Base-by-base conservation (phyloP, 495 filamentous ascomycete species). In the Monascus purpureus region DNA sequence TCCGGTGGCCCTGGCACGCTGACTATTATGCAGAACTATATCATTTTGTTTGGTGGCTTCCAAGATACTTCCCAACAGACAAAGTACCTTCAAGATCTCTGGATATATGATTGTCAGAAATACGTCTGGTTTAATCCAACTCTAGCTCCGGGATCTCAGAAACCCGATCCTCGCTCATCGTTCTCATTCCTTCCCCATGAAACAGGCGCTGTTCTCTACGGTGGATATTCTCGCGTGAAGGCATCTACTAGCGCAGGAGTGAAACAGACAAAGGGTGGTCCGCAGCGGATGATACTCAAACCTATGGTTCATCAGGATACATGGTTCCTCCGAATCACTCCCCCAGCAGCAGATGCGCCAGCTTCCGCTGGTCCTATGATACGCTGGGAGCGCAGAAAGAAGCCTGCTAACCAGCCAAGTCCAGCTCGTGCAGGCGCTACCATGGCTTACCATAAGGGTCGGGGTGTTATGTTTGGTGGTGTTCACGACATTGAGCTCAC, bases 1-100 rank as follows among this genome's bases (percentile, higher is more conserved):
- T 20, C 13, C 18, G 6, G 13, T 4, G 8, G 5, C 28, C 20
- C 16, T 8, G 29, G 2, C 9, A 24, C 19, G 26, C 39, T 45
- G 2, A 53, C 13, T 17, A 23, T 4, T 11, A 16, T 28, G 4
- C 20, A 70, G 61, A 77, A 78, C 46, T 81, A 80, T 43, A 77
- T 83, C 23, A 58, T 85, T 22, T 52, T 80, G 6, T 80, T 80
- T 38, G 81, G 79, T 41, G 84, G 90, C 7, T 97, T 97, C 51
- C 90, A 96, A 55, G 90, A 97, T 50, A 95, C 88, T 11, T 82
- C 83, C 6, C 78, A 88, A 45, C 76, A 82, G 48, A 94, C 90
- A 4, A 90, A 84, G 43, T 97, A 96, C 50, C 67, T 97, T 8
- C 67, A 71, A 37, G 67, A 71, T 39, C 43, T 79, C 15, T 80